These are phyloP conservation scores for Pythium rhizo-oryzae DNA, from an alignment of 352 stramenopile genomes.

Conservation along the genomic window DNA sequence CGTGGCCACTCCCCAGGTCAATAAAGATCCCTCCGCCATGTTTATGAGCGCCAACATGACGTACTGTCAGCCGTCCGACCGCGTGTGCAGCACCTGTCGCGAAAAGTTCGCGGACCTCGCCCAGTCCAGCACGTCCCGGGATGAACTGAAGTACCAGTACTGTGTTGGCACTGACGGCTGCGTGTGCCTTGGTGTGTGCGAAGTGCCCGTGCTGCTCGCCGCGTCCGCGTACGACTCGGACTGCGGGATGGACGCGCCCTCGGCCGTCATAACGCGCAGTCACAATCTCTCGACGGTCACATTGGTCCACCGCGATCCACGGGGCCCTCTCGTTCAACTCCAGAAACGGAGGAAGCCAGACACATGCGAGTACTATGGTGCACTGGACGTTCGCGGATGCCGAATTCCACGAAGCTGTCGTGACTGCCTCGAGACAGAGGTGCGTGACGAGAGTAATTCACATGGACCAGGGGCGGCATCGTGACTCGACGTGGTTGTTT, in stretches of 20 bases:
- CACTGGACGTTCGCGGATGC: neutral
- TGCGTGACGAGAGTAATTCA: too few species aligned
- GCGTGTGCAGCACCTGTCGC: constrained; percentile 3
- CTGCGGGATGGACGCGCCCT: neutral
- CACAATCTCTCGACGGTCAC: neutral
- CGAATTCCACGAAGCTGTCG: neutral
- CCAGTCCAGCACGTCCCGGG: neutral
- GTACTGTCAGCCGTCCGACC: neutral
- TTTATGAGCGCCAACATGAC: neutral
- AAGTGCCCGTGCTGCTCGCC: neutral
- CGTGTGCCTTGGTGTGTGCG: constrained; percentile 9
- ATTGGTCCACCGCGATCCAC: neutral
- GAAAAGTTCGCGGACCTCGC: neutral
- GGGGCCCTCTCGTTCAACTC: neutral
- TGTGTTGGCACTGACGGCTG: neutral
- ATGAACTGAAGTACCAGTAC: neutral
- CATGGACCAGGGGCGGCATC: too few species aligned
- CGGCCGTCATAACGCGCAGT: neutral
- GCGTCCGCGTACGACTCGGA: neutral
- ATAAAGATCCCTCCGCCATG: neutral
- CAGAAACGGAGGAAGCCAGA: neutral
- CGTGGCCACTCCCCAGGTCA: too few species aligned
- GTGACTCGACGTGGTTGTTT: neutral
- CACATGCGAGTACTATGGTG: neutral
- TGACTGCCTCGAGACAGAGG: constrained; percentile 4